These are phyloP conservation scores for Leishmania tarentolae DNA, from an alignment of 208 protist species.

Conservation along the genomic window DNA sequence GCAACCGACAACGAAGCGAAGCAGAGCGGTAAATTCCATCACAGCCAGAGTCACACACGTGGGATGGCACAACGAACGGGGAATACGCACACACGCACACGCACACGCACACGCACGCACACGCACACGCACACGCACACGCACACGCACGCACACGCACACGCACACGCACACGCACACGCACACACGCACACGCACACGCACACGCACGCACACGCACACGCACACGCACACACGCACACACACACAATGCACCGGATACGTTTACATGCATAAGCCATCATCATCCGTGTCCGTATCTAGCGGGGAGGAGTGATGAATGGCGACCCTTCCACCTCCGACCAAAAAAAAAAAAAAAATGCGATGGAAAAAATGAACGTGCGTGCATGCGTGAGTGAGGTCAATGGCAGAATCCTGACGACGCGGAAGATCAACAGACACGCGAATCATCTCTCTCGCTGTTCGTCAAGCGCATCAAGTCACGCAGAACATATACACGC, in stretches of 20 bases:
- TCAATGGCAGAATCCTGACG: slow-evolving; percentile 1
- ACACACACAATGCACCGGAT: neutral
- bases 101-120: no score
- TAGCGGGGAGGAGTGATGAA: neutral
- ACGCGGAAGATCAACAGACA: neutral
- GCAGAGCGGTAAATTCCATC: neutral
- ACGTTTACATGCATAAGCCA: neutral
- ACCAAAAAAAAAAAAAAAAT: neutral
- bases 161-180: neutral
- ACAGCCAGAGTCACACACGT: neutral
- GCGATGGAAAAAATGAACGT: neutral
- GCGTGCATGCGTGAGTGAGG: neutral
- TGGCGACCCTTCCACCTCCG: neutral
- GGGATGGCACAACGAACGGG: neutral
- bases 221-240: neutral
- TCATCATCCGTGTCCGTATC: neutral
- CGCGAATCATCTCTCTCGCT: no score
- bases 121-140: neutral
- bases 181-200: slow-evolving; percentile 1
- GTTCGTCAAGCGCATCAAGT: neutral
- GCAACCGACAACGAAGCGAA: neutral
- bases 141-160: neutral
- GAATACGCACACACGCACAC: neutral
- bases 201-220: no score
- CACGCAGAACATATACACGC: slow-evolving; percentile 1